Evolutionary conservation across 202 grass and related monocot genomes (phyloP), one percentile per base, ranked within the genome.

Genomic region (Schoenoplectus triqueter): DNA sequence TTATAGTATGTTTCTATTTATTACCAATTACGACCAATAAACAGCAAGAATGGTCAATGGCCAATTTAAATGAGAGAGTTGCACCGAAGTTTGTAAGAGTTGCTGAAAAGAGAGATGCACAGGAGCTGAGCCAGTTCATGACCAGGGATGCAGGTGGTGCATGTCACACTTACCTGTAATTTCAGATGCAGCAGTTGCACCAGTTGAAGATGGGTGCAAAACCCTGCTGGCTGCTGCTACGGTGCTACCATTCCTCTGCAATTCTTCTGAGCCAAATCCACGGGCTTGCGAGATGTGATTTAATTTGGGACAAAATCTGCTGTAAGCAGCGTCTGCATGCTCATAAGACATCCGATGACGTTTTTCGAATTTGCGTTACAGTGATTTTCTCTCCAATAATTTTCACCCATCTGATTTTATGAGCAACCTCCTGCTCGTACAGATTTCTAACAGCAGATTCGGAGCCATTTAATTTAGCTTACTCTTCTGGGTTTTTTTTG

Each of bases 111-210:
- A 85, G 69, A 47, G 49, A 50, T 42, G 41, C n/a, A 80, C 65
- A 52, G 66, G 18, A 22, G 42, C 61, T 68, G 73, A 14, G 41
- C 59, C 14, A 47, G 67, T 42, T 50, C 51, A 55, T 54, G 1
- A 64, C 50, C 8, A 31, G 69, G 42, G 31, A 31, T 50, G 57
- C 69, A 56, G 82, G 7, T 39, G 52, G 22, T 75, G 56, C 56
- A 59, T 64, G 83, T 61, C 47, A 80, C 59, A 41, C 4, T n/a
- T 9, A 40, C 45, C 4, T 44, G 61, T 64, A 85, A 44, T 39
- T 52, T 48, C 47, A 54, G 70, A 13, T 69, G 84, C 64, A 80
- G 75, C 63, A 52, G 50, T 60, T 78, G 75, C 75, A 78, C 52
- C 31, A n/a, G 31, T 13, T 78, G 5, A 6, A 41, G 18, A 6